Evolutionary conservation across 805 yeast genomes (phyloP).

Genomic region (Yarrowia hollandica): DNA sequence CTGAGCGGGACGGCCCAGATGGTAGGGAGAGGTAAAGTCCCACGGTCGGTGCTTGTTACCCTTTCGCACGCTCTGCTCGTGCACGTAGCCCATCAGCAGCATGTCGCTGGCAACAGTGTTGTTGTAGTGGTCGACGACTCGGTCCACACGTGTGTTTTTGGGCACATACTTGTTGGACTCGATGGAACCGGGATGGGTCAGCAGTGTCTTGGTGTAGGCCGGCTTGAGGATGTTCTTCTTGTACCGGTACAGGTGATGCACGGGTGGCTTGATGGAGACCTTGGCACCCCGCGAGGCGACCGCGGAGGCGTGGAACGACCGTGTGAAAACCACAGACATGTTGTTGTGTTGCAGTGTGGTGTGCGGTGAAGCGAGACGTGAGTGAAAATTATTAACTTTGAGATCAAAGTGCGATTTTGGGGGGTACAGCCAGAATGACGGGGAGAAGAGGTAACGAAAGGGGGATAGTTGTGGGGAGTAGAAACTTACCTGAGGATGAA

Average conservation of each 20-base stretch:
- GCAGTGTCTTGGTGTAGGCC: conserved; percentile 37
- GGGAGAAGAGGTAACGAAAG: too few species aligned
- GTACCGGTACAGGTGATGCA: conserved; percentile 82
- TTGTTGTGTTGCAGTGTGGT: not conserved
- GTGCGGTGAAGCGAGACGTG: too few species aligned
- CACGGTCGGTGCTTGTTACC: conserved; percentile 81
- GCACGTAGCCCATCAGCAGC: conserved; percentile 72
- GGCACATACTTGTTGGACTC: conserved; percentile 53
- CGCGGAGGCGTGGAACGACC: conserved; percentile 33
- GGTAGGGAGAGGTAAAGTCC: conserved; percentile 87
- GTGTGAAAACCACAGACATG: conserved; percentile 14
- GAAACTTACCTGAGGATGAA: too few species aligned
- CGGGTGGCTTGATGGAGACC: conserved; percentile 80
- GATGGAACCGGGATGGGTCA: conserved; percentile 64
- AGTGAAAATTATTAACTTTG: conserved; percentile 24
- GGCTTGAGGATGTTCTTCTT: conserved; percentile 50
- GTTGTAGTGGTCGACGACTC: conserved; percentile 72
- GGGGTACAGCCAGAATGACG: too few species aligned
- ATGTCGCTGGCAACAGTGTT: conserved; percentile 76
- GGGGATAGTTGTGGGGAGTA: too few species aligned
- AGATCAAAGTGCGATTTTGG: not conserved
- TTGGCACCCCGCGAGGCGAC: conserved; percentile 48
- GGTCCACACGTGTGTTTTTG: conserved; percentile 51
- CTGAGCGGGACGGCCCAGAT: conserved; percentile 73
- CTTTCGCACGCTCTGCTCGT: conserved; percentile 52